phyloP scores from a whole-genome alignment of 176 grass and related monocot genomes.

The Aegilops tauschii region DNA sequence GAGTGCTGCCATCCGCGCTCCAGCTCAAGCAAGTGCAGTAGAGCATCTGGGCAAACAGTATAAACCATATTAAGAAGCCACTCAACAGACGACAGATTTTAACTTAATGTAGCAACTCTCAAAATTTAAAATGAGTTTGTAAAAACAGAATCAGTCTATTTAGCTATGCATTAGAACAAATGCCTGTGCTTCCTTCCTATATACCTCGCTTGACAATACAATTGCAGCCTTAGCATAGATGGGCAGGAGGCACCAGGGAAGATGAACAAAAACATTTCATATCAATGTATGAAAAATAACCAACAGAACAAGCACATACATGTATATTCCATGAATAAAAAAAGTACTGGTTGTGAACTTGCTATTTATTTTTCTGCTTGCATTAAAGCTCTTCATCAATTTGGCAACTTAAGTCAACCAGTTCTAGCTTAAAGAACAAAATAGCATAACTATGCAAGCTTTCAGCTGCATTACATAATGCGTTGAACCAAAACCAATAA shows the following conservation, averaged over 20 bases:
- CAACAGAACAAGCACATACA: not conserved
- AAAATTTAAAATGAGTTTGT: too few species aligned
- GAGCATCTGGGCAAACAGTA: conserved; percentile 44
- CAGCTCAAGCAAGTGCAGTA: conserved; percentile 90
- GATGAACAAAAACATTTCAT: not conserved
- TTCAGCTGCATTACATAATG: not conserved
- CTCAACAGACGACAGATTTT: not conserved
- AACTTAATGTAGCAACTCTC: not conserved
- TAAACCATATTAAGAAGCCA: not conserved
- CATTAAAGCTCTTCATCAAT: not conserved
- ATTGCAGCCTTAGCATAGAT: not conserved
- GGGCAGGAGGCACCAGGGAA: not conserved
- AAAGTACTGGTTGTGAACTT: not conserved
- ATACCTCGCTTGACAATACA: not conserved
- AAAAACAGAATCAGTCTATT: too few species aligned
- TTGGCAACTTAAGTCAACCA: not conserved
- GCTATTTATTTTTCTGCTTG: too few species aligned
- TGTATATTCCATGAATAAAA: not conserved
- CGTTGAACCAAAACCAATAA: not conserved
- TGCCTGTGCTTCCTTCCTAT: not conserved
- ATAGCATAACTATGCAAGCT: not conserved
- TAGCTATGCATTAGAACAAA: not conserved
- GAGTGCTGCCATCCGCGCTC: conserved; percentile 81
- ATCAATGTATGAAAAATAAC: not conserved
- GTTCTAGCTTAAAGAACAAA: not conserved